Conservation (phyloP, 1,284 basidiomycete species). For the Ceratobasidium sp. region DNA sequence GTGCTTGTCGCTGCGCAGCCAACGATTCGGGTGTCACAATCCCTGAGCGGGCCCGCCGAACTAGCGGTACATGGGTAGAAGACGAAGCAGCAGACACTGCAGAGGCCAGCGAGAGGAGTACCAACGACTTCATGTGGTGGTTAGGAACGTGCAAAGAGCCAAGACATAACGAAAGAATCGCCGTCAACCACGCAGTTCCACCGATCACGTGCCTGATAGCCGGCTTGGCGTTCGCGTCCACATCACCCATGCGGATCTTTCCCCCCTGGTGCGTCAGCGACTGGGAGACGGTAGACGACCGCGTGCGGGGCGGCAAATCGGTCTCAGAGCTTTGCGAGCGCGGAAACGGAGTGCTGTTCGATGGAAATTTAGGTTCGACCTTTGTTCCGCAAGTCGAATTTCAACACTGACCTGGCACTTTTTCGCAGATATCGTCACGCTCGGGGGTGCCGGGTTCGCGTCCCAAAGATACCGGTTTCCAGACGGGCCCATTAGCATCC, state of each 20-base stretch:
- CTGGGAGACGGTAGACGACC: slow-evolving; percentile 35
- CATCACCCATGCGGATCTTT: not conserved
- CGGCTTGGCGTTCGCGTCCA: not conserved
- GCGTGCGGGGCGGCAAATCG: slow-evolving; percentile 24
- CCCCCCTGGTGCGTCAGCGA: slow-evolving; percentile 7
- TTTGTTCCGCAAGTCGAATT: not conserved
- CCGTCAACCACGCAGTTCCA: not conserved
- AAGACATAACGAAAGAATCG: not conserved
- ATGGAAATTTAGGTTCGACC: slow-evolving; percentile 27
- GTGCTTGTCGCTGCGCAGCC: slow-evolving; percentile 14
- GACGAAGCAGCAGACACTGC: slow-evolving; percentile 22
- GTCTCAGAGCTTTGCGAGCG: slow-evolving; percentile 2
- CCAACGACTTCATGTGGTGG: not conserved
- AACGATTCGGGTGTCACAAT: slow-evolving; percentile 17
- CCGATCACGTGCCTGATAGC: not conserved
- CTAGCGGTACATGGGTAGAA: slow-evolving; percentile 16
- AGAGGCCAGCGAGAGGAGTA: slow-evolving; percentile 22
- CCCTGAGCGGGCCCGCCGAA: slow-evolving; percentile 21
- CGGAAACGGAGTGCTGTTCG: slow-evolving; percentile 8
- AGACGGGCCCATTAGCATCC: not conserved
- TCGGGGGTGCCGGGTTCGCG: slow-evolving; percentile 27
- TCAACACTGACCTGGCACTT: not conserved
- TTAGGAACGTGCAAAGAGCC: not conserved
- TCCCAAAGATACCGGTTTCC: slow-evolving; percentile 15
- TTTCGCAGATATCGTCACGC: slow-evolving; percentile 3